Base-by-base conservation (phyloP, 2,329 filamentous ascomycete genomes). In the Boeremia lycopersici region DNA sequence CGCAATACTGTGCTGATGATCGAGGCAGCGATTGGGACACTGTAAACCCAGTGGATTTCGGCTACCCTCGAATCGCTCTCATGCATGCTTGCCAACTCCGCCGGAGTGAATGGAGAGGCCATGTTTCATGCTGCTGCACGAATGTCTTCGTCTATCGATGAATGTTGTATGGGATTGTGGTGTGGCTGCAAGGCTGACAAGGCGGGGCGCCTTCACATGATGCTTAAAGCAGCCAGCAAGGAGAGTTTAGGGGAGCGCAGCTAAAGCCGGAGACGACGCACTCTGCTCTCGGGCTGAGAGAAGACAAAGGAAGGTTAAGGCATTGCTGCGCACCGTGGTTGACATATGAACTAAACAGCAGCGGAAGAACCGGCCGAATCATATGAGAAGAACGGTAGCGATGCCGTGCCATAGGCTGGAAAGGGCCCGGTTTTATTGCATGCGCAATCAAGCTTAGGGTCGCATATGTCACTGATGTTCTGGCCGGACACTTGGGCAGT, bases 31-130 rank as follows among this genome's bases (percentile, higher is more conserved):
- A 73, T 71, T 23, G 70, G 69, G 15, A 71, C 61, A 29, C 61
- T 66, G 48, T 72, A 73, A 7, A 70, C 64, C 67, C 69, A 70
- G 45, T 62, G 57, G n/a, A 73, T 70, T 36, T 71, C 64, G 3
- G 56, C 19, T 15, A 71, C 65, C 50, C 70, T 61, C 5, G 66
- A 65, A 34, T 70, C 70, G 44, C 65, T 33, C 38, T 54, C 60
- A 51, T 71, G 68, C 43, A 66, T 68, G 50, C 66, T 57, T 26
- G 64, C 68, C 53, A 70, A 44, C 48, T 72, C 49, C 40, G 63
- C 65, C 42, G 67, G 67, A 15, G 67, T 64, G 44, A 72, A 72
- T 8, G 63, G 62, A 43, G 66, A 67, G 48, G 49, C 50, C 61
- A 64, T 64, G 19, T 53, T 36, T 55, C 52, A 47, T 52, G 41